A percentile compares a stretch with the other conserved stretches of the same genome.
Evolutionary conservation across 2,329 filamentous ascomycete species (phyloP).

Genomic region (Scedosporium dehoogii): DNA sequence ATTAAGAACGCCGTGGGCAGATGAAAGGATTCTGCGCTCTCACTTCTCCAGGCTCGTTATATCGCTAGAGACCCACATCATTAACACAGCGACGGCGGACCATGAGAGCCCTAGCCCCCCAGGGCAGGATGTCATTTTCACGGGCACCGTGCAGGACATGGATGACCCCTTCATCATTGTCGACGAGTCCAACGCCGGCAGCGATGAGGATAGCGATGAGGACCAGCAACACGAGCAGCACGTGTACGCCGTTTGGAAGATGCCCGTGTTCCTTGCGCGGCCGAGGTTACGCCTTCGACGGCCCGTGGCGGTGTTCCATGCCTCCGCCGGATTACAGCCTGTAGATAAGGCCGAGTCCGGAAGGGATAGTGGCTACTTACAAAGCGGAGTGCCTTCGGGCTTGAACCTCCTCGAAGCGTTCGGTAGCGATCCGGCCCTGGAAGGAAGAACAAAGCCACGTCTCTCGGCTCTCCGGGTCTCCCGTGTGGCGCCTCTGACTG

Average conservation of each 20-base stretch:
- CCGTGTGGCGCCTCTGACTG: slow-evolving; percentile 58
- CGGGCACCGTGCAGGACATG: slow-evolving; percentile 37
- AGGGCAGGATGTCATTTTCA: slow-evolving; percentile 49
- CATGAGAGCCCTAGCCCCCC: slow-evolving; percentile 31
- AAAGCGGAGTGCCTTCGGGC: slow-evolving; percentile 57
- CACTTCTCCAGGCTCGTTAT: slow-evolving; percentile 55
- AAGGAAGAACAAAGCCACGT: slow-evolving; percentile 50
- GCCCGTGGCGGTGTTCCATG: slow-evolving; percentile 56
- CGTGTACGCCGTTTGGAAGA: slow-evolving; percentile 50
- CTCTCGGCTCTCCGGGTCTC: slow-evolving; percentile 67
- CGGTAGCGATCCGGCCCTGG: slow-evolving; percentile 51
- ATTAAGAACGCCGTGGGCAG: slow-evolving; percentile 52
- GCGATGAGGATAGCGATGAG: slow-evolving; percentile 20
- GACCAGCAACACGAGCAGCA: slow-evolving; percentile 23
- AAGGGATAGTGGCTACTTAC: slow-evolving; percentile 51
- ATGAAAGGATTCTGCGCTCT: slow-evolving; percentile 45
- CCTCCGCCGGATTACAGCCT: slow-evolving; percentile 50
- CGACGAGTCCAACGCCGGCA: slow-evolving; percentile 23
- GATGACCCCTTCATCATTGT: slow-evolving; percentile 41
- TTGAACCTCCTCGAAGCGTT: slow-evolving; percentile 73
- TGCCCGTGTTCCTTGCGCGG: slow-evolving; percentile 45
- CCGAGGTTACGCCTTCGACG: slow-evolving; percentile 56
- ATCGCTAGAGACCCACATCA: slow-evolving; percentile 55
- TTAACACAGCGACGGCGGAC: slow-evolving; percentile 43
- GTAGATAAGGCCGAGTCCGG: slow-evolving; percentile 13